Base-by-base conservation (phyloP, 1,284 basidiomycete species). In the Dichomitus squalens region DNA sequence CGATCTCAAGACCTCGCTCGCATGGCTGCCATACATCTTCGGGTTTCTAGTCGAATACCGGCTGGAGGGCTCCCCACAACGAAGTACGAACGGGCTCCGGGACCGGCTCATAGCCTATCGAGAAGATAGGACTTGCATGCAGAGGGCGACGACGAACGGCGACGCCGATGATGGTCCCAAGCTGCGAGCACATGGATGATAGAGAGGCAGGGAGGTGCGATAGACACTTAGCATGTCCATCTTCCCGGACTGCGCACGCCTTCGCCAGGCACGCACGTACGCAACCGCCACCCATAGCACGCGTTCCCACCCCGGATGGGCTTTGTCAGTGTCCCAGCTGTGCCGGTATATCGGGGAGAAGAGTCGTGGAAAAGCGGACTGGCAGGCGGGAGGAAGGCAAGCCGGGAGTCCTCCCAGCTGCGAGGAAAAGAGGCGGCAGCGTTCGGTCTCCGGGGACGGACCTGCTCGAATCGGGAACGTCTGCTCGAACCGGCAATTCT, bases 401-500 rank as follows among this genome's bases (percentile, higher is more conserved):
- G 50, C 47, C 58, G 47, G 44, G 8, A 20, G 38, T n/a, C 29
- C 40, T 25, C 39, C 27, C 33, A 21, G 40, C 43, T 31, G 29
- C 7, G 44, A 2, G 20, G 5, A 6, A 23, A 44, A 29, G 41
- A 54, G 36, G 27, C 27, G 46, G 16, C 52, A 36, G 48, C 52
- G 52, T 54, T n/a, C 52, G 40, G 27, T 47, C 23, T 9, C 34
- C 18, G 50, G 55, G 53, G 7, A 20, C 52, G 31, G 52, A 51
- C 34, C 40, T 59, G 35, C 52, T 48, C 35, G 6, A 52, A 36
- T 43, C 31, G 52, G 48, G 51, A 39, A 55, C 25, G 27, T 35
- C 35, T 38, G 57, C 61, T 55, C 52, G 58, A 63, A 60, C 58
- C 56, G 61, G 61, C 53, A 63, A 60, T 56, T 63, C 58, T 58